Percentiles rank a stretch among this genome's conserved stretches.
These are phyloP conservation scores for Tylopilus sp. DNA, from an alignment of 768 basidiomycete species.

Conservation along the genomic window DNA sequence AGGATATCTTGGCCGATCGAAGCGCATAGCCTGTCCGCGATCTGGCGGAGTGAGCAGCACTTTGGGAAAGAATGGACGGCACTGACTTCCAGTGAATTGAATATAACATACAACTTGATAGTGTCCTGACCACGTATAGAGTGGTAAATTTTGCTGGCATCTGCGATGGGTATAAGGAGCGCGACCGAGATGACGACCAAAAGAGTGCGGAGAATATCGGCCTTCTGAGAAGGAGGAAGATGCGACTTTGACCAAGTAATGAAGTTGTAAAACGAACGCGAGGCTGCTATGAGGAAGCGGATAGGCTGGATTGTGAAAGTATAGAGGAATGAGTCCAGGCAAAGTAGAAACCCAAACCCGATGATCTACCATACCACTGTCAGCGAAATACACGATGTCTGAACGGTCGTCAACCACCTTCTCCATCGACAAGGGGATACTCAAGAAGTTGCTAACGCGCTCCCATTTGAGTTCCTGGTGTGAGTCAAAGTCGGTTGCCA, in stretches of 20 bases:
- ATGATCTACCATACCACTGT: constrained; percentile 58
- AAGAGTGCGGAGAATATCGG: constrained; percentile 81
- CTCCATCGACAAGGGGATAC: constrained; percentile 89
- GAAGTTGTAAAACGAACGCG: constrained; percentile 50
- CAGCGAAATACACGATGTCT: background rate
- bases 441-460: constrained; percentile 92
- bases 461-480: constrained; percentile 96
- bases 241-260: constrained; percentile 49
- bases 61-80: background rate
- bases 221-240: constrained; percentile 86
- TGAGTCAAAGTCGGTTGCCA: constrained; percentile 92
- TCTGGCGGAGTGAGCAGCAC: constrained; percentile 44
- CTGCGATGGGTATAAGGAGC: constrained; percentile 78
- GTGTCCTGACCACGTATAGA: constrained; percentile 97
- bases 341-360: constrained; percentile 87
- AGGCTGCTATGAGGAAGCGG: constrained; percentile 66
- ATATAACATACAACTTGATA: constrained; percentile 98
- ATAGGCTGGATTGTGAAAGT: constrained; percentile 98
- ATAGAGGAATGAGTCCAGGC: constrained; percentile 95
- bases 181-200: constrained; percentile 72
- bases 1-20: constrained; percentile 98
- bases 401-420: constrained; percentile 53
- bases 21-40: constrained; percentile 90
- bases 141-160: constrained; percentile 97
- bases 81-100: constrained; percentile 93